Evolutionary conservation across 495 filamentous ascomycete genomes (phyloP).

Genomic region (Pseudevernia furfuracea): DNA sequence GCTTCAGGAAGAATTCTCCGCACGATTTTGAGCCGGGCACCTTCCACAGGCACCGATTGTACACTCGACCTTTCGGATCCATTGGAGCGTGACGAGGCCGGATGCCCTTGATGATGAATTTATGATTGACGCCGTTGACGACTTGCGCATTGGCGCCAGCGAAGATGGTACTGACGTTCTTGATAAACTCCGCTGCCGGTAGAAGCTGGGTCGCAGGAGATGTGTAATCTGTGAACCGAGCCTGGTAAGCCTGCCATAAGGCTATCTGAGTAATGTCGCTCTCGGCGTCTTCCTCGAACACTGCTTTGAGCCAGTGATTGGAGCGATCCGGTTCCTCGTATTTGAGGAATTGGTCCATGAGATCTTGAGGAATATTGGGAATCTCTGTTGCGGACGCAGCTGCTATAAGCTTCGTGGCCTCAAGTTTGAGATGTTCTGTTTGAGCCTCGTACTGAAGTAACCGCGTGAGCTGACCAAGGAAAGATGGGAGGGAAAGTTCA

Average conservation of each 20-base stretch:
- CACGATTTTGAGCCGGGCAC: constrained; percentile 43
- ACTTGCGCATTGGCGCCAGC: constrained; percentile 76
- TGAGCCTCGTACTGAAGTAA: constrained; percentile 61
- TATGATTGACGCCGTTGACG: constrained; percentile 47
- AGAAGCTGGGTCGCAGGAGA: constrained; percentile 53
- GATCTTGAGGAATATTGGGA: constrained; percentile 63
- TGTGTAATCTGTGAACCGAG: constrained; percentile 55
- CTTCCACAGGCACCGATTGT: constrained; percentile 51
- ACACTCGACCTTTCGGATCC: constrained; percentile 54
- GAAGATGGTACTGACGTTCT: constrained; percentile 80
- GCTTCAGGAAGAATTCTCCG: constrained; percentile 52
- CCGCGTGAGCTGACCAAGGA: constrained; percentile 69
- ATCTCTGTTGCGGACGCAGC: constrained; percentile 53
- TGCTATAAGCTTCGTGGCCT: constrained; percentile 41
- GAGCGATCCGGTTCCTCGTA: constrained; percentile 81
- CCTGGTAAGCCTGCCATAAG: constrained; percentile 94
- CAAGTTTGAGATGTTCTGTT: constrained; percentile 35
- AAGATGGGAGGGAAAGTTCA: constrained; percentile 53
- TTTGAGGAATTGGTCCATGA: constrained; percentile 65
- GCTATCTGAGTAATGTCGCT: constrained; percentile 91
- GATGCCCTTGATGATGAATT: constrained; percentile 94
- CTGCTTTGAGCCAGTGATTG: constrained; percentile 63
- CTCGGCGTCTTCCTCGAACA: constrained; percentile 72
- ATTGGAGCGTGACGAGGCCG: constrained; percentile 66
- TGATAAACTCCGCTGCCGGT: constrained; percentile 90